Conservation (phyloP, 139 green algal species). For the Coelastrella sp. region DNA sequence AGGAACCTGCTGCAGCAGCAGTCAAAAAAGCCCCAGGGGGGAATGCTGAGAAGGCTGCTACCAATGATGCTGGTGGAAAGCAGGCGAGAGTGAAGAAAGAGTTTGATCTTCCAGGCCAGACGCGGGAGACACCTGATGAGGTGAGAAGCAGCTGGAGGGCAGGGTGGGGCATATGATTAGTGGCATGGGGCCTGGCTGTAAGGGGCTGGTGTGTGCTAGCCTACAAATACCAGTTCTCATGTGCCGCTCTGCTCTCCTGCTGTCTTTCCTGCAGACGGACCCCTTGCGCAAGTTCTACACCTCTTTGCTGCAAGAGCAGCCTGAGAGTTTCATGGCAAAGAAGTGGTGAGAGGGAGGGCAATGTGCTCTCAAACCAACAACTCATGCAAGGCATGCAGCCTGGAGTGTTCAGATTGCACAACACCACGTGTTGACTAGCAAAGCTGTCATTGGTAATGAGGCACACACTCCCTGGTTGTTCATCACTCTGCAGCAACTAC, state of each 20-base stretch:
- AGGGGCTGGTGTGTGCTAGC: background rate
- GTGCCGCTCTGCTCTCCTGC: background rate
- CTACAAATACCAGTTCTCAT: background rate
- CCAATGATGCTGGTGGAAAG: conserved; percentile 8
- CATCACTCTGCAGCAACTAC: too few species aligned
- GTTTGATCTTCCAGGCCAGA: conserved; percentile 87
- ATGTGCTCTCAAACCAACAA: background rate
- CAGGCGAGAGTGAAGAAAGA: conserved; percentile 61
- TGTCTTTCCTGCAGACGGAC: conserved; percentile 66
- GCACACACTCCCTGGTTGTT: too few species aligned
- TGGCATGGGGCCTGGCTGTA: background rate
- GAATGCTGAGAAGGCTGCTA: conserved; percentile 27
- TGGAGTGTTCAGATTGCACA: too few species aligned
- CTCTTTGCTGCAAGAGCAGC: conserved; percentile 73
- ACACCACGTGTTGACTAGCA: too few species aligned
- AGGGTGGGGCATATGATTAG: background rate
- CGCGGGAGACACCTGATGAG: conserved; percentile 76
- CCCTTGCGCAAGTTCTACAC: conserved; percentile 86
- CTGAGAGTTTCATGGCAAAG: conserved; percentile 80
- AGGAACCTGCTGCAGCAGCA: conserved; percentile 32
- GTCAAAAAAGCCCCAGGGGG: background rate
- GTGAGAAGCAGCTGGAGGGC: conserved; percentile 43
- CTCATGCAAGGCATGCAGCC: background rate
- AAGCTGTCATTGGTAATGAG: too few species aligned
- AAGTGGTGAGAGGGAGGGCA: conserved; percentile 66